Evolutionary conservation across 2,329 filamentous ascomycete species (phyloP).

Genomic region (Botrytis aclada): DNA sequence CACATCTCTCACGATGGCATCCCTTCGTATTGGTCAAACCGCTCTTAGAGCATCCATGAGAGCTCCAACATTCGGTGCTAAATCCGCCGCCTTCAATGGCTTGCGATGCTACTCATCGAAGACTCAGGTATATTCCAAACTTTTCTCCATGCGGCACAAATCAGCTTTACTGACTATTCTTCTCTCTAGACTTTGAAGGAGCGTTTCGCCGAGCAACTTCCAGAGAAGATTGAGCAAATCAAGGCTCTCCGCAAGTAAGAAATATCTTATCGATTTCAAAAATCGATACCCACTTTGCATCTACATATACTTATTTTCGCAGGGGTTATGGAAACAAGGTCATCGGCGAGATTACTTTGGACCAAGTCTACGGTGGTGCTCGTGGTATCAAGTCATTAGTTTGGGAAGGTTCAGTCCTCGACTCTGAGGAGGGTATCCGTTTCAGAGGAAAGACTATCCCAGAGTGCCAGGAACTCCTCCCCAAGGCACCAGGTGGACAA

Average conservation of each 20-base stretch:
- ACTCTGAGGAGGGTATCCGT: slow-evolving; percentile 97
- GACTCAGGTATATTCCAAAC: slow-evolving; percentile 63
- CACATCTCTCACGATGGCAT: slow-evolving; percentile 64
- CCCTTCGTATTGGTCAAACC: slow-evolving; percentile 76
- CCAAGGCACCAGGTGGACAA: slow-evolving; percentile 93
- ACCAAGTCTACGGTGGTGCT: slow-evolving; percentile 99
- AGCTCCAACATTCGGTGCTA: slow-evolving; percentile 64
- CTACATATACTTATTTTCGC: slow-evolving; percentile 31
- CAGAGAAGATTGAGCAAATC: slow-evolving; percentile 97
- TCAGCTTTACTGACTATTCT: slow-evolving; percentile 21
- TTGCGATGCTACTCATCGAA: slow-evolving; percentile 91
- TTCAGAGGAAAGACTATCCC: slow-evolving; percentile 99
- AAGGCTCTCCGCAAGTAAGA: slow-evolving; percentile 94
- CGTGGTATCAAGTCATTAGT: slow-evolving; percentile 98
- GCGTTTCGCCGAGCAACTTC: slow-evolving; percentile 92
- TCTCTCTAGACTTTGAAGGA: slow-evolving; percentile 82
- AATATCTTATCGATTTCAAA: background rate
- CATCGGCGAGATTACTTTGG: slow-evolving; percentile 94
- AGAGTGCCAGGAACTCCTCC: slow-evolving; percentile 95
- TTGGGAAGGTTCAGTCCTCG: slow-evolving; percentile 97
- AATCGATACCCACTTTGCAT: slow-evolving; percentile 1
- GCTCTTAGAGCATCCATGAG: slow-evolving; percentile 75
- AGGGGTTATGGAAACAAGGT: slow-evolving; percentile 96
- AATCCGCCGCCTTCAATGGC: slow-evolving; percentile 73
- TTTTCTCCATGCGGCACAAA: slow-evolving; percentile 32